Evolutionary conservation across 2,329 filamentous ascomycete genomes (phyloP).

Genomic region (Claviceps sp.): DNA sequence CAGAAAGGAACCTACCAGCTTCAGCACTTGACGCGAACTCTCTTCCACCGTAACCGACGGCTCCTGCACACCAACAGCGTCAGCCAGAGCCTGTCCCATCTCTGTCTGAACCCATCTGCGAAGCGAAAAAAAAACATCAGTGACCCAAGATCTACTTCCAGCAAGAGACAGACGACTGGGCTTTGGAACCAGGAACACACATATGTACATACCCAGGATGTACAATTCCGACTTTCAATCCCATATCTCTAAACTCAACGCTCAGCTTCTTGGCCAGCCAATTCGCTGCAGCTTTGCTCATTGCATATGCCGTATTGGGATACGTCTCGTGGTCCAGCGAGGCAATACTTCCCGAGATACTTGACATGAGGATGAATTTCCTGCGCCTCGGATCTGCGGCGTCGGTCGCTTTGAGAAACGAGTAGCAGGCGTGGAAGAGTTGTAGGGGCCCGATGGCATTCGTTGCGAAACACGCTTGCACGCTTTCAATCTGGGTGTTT

Average conservation of each 20-base stretch:
- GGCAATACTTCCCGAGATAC: slow-evolving; percentile 7
- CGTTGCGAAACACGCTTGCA: slow-evolving; percentile 5
- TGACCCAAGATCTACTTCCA: too few species aligned
- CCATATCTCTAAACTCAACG: slow-evolving; percentile 16
- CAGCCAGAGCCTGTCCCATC: slow-evolving; percentile 7
- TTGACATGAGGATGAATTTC: slow-evolving; percentile 9
- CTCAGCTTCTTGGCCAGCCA: slow-evolving; percentile 20
- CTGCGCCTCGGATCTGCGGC: not conserved
- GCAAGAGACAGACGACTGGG: not conserved
- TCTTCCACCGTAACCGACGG: slow-evolving; percentile 5
- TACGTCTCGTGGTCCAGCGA: slow-evolving; percentile 12
- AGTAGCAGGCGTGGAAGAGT: slow-evolving; percentile 30
- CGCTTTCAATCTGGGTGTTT: slow-evolving; percentile 1
- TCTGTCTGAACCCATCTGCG: slow-evolving; percentile 8
- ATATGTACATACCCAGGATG: slow-evolving; percentile 16
- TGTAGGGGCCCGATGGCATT: slow-evolving; percentile 23
- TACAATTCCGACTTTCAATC: slow-evolving; percentile 19
- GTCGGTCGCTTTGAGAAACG: slow-evolving; percentile 19
- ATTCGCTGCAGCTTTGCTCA: slow-evolving; percentile 25
- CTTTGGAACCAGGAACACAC: not conserved
- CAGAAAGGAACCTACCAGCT: slow-evolving; percentile 3
- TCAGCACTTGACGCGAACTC: slow-evolving; percentile 3
- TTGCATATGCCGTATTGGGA: slow-evolving; percentile 26
- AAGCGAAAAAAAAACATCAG: not conserved
- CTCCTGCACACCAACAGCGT: slow-evolving; percentile 5